Conservation (phyloP, 176 grass and related monocot species). For the Tillandsia fasciculata region DNA sequence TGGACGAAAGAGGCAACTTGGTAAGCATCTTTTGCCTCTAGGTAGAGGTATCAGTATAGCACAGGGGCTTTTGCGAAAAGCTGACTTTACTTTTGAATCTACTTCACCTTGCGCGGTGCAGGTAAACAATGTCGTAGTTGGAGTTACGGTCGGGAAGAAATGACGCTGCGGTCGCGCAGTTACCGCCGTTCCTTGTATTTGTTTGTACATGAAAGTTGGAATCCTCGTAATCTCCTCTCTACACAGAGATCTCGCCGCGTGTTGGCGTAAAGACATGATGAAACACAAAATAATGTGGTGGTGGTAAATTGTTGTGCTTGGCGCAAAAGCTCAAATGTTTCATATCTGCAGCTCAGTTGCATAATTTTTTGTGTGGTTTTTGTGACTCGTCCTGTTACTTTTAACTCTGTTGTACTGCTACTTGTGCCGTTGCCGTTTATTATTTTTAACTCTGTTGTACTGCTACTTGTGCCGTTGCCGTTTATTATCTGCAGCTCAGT, state of each 20-base stretch:
- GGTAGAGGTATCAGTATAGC: neutral
- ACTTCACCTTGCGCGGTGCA: slow-evolving; percentile 20
- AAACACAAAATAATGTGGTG: no score
- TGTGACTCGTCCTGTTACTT: no score
- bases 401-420: no score
- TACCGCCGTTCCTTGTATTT: slow-evolving; percentile 4
- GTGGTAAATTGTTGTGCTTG: no score
- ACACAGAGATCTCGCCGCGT: neutral
- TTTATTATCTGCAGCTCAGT: no score
- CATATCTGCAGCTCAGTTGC: no score
- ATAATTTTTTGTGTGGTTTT: no score
- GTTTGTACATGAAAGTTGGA: slow-evolving; percentile 19
- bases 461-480: no score
- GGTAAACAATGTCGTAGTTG: slow-evolving; percentile 91
- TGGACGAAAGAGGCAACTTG: slow-evolving; percentile 85
- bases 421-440: no score
- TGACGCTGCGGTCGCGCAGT: slow-evolving; percentile 9
- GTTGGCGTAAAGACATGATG: no score
- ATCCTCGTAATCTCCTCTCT: slow-evolving; percentile 10
- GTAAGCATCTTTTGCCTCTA: slow-evolving; percentile 34
- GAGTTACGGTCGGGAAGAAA: slow-evolving; percentile 72
- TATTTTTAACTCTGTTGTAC: no score
- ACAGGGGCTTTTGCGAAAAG: neutral
- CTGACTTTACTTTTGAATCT: neutral
- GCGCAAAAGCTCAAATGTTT: no score